These are phyloP conservation scores for Gastrolobium bilobum DNA, from an alignment of 306 rosid species.

Conservation along the genomic window DNA sequence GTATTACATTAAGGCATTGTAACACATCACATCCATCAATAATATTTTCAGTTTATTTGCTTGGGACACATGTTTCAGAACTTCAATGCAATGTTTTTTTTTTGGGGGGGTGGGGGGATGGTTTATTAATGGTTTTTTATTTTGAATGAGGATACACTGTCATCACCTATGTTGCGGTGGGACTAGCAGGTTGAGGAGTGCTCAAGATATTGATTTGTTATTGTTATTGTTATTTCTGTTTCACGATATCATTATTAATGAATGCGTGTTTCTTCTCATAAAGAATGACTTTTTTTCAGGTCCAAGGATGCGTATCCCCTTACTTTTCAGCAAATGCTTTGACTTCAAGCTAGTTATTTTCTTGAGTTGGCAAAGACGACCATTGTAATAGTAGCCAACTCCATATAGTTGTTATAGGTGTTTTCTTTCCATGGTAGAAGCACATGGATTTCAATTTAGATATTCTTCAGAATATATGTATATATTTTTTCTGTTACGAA, in stretches of 20 bases:
- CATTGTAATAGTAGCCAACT: too few species aligned
- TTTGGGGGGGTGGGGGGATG: background rate
- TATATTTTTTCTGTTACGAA: too few species aligned
- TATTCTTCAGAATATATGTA: too few species aligned
- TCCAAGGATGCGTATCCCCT: slow-evolving; percentile 79
- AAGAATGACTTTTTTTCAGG: slow-evolving; percentile 59
- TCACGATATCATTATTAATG: background rate
- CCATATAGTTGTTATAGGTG: too few species aligned
- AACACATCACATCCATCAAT: background rate
- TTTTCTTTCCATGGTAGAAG: slow-evolving; percentile 14
- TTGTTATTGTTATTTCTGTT: background rate
- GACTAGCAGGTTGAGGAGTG: too few species aligned
- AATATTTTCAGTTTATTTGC: background rate
- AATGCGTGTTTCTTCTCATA: slow-evolving; percentile 23
- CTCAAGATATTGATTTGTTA: too few species aligned
- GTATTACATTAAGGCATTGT: background rate
- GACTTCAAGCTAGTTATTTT: slow-evolving; percentile 51
- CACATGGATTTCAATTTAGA: too few species aligned
- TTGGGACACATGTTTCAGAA: slow-evolving; percentile 12
- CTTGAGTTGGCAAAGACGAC: background rate
- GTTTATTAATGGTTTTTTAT: background rate
- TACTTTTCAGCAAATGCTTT: slow-evolving; percentile 70
- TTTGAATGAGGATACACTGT: too few species aligned
- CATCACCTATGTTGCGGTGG: too few species aligned
- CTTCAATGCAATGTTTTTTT: background rate